These are phyloP conservation scores for Xylariaceae sp. DNA, from an alignment of 2,329 filamentous ascomycete genomes.

Conservation along the genomic window DNA sequence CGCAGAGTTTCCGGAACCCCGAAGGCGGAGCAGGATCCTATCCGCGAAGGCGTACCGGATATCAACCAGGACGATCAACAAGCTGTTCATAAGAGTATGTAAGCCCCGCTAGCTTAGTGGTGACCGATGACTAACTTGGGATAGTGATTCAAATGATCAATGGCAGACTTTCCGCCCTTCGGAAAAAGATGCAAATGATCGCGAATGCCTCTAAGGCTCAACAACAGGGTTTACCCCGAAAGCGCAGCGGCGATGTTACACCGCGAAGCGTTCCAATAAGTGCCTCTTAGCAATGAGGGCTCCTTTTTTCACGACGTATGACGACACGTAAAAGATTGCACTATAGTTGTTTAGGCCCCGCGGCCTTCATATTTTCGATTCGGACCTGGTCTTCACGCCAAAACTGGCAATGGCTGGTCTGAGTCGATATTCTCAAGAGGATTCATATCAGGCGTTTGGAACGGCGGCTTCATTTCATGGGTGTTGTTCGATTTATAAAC, in stretches of 20 bases:
- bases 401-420: slow-evolving; percentile 5
- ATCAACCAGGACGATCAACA: slow-evolving; percentile 72
- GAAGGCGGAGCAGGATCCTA: slow-evolving; percentile 46
- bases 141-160: slow-evolving; percentile 66
- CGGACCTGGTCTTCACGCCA: slow-evolving; percentile 3
- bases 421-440: slow-evolving; percentile 6
- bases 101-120: not conserved
- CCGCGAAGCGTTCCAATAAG: slow-evolving; percentile 57
- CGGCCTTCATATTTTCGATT: slow-evolving; percentile 32
- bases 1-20: slow-evolving; percentile 43
- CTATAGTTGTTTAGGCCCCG: slow-evolving; percentile 35
- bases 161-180: slow-evolving; percentile 56
- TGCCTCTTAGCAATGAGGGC: slow-evolving; percentile 39
- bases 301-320: slow-evolving; percentile 36
- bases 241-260: slow-evolving; percentile 59
- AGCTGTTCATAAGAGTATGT: slow-evolving; percentile 72
- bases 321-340: slow-evolving; percentile 39
- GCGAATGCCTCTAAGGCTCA: slow-evolving; percentile 58
- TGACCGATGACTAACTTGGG: slow-evolving; percentile 29
- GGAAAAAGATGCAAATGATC: slow-evolving; percentile 65
- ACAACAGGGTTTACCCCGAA: slow-evolving; percentile 46
- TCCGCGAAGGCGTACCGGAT: slow-evolving; percentile 50
- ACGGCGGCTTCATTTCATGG: slow-evolving; percentile 17
- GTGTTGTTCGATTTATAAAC: slow-evolving; percentile 19
- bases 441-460: slow-evolving; percentile 32